phyloP scores from a whole-genome alignment of 2,329 filamentous ascomycete species.

The Penicillium brevicompactum region DNA sequence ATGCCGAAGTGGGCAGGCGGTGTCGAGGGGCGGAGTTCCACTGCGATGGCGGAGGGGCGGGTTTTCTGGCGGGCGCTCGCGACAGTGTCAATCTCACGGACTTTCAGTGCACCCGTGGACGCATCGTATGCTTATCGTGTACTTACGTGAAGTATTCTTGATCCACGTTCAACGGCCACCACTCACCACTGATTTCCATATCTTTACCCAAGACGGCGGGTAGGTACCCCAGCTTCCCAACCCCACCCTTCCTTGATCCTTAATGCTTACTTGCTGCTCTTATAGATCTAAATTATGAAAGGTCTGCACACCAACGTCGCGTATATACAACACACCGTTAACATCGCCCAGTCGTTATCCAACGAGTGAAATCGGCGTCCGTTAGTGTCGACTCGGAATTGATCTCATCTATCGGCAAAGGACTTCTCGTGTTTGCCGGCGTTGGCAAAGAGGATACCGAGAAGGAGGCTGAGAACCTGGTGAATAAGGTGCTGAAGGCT shows the following conservation, averaged over 20 bases:
- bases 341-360: conserved; percentile 72
- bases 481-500: conserved; percentile 83
- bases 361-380: conserved; percentile 91
- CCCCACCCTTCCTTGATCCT: background rate
- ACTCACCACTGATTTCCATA: too few relatives aligned
- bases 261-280: background rate
- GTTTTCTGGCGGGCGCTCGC: background rate
- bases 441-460: conserved; percentile 87
- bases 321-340: conserved; percentile 1
- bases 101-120: too few relatives aligned
- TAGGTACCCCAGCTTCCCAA: background rate
- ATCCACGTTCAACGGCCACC: too few relatives aligned
- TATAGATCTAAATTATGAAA: conserved; percentile 2
- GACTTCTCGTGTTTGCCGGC: conserved; percentile 87
- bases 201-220: background rate
- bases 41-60: conserved; percentile 5
- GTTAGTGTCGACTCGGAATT: conserved; percentile 91
- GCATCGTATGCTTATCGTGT: too few relatives aligned
- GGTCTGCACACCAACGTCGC: background rate
- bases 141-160: too few relatives aligned
- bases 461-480: conserved; percentile 82
- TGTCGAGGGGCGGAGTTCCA: conserved; percentile 14
- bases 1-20: conserved; percentile 23
- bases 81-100: background rate
- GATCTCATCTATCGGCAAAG: conserved; percentile 87